These are phyloP conservation scores for Trichoderma atroviride DNA, from an alignment of 2,329 filamentous ascomycete genomes.

Conservation along the genomic window DNA sequence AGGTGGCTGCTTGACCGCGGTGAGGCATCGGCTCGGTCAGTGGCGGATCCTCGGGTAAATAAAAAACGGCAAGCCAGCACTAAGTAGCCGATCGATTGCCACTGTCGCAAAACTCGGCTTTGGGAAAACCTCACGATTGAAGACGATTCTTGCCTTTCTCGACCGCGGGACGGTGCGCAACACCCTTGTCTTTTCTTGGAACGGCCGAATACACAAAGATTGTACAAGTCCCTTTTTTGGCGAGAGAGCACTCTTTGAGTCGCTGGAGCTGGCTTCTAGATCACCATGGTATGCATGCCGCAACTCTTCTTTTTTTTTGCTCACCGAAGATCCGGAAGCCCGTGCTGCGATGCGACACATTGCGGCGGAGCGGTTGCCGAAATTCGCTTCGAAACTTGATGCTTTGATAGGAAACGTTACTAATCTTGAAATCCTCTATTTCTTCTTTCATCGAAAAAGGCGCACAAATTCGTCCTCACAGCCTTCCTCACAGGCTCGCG, in stretches of 20 bases:
- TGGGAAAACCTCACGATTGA: conserved; percentile 31
- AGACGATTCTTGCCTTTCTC: conserved; percentile 2
- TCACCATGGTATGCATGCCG: conserved; percentile 11
- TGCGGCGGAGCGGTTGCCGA: not conserved
- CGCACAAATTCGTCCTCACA: conserved; percentile 85
- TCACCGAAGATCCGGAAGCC: conserved; percentile 1
- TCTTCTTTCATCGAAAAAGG: conserved; percentile 53
- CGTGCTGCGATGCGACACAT: not conserved
- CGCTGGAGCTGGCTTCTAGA: conserved; percentile 20
- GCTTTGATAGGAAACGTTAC: not conserved
- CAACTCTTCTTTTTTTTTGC: conserved; percentile 11
- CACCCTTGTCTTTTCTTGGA: not conserved
- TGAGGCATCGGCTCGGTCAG: conserved; percentile 26
- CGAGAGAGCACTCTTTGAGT: not conserved
- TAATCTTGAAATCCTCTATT: not conserved
- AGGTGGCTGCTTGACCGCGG: conserved; percentile 7
- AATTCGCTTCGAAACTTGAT: not conserved
- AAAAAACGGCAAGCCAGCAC: conserved; percentile 30
- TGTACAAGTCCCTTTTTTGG: not conserved
- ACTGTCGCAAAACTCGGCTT: conserved; percentile 28
- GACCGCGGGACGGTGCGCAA: conserved; percentile 8
- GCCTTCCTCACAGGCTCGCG: conserved; percentile 88
- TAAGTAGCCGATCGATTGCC: not conserved
- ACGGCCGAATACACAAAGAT: not conserved
- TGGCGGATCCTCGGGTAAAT: conserved; percentile 37